Conservation (phyloP, 2,329 filamentous ascomycete genomes). For the Purpureocillium lavendulum region DNA sequence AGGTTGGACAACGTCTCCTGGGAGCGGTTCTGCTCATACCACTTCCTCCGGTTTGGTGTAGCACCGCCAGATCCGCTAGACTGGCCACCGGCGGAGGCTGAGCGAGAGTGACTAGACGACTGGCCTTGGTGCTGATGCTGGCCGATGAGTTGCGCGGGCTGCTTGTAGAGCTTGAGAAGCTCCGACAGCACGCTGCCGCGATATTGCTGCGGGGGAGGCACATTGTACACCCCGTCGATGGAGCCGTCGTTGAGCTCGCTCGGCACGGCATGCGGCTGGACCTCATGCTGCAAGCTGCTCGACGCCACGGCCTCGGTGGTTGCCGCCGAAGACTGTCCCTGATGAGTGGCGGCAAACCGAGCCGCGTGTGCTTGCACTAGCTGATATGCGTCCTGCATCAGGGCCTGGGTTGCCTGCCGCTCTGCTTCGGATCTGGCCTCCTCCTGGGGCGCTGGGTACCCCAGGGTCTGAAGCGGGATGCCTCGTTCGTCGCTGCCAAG, state of each 20-base stretch:
- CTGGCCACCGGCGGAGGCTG: slow-evolving; percentile 14
- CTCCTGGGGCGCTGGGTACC: slow-evolving; percentile 1
- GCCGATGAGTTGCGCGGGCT: slow-evolving; percentile 15
- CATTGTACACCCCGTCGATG: slow-evolving; percentile 31
- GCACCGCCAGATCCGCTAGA: slow-evolving; percentile 24
- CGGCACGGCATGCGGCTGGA: slow-evolving; percentile 8
- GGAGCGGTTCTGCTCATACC: slow-evolving; percentile 40
- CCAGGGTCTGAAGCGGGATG: slow-evolving; percentile 24
- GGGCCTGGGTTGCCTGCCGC: slow-evolving; percentile 2
- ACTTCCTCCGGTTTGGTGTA: slow-evolving; percentile 35
- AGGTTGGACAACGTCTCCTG: slow-evolving; percentile 38
- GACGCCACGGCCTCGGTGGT: slow-evolving; percentile 9
- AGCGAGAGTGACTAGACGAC: slow-evolving; percentile 11
- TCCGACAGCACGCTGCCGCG: slow-evolving; percentile 37
- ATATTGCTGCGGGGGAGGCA: slow-evolving; percentile 31
- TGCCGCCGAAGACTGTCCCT: slow-evolving; percentile 2
- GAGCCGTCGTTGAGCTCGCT: slow-evolving; percentile 28
- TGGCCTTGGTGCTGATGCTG: slow-evolving; percentile 13
- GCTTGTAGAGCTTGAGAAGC: slow-evolving; percentile 37
- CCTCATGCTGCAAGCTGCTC: neutral
- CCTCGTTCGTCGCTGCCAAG: slow-evolving; percentile 11
- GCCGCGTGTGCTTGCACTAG: slow-evolving; percentile 34
- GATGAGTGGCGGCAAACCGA: slow-evolving; percentile 10
- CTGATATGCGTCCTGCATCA: slow-evolving; percentile 27
- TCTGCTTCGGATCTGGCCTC: neutral